Base-by-base conservation (phyloP, 345 rosid species). In the Gossypium raimondii region DNA sequence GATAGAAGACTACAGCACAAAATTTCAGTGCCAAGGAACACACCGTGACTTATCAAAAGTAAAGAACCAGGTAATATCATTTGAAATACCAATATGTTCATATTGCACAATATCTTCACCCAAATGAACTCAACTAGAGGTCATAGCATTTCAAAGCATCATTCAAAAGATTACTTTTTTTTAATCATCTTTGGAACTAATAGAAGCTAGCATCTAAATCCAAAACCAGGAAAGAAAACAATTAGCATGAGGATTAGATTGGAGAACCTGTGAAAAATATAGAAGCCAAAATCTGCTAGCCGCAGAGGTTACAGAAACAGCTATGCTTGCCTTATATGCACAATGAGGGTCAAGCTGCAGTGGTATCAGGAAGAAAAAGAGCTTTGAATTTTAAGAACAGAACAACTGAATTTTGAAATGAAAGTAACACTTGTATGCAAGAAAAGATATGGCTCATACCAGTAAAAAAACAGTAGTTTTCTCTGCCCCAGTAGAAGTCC, bases 311-410 rank as follows among this genome's bases (percentile, higher is more conserved):
- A 81, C 83, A 77, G 98, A 93, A 69, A 90, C 92, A 74, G 89
- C 73, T 57, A 88, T 22, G 67, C 85, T 85, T 70, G 87, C 82
- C 73, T 87, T 90, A 76, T 93, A 95, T 14, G 97, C 88, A 84
- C 98, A 95, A 81, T 95, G 99, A 73, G 99, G 98, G 78, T 95
- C 99, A 89, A 89, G 92, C 99, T 95, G 88, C 76, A 85, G 77
- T 16, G 79, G 73, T 57, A 81, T 56, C 62, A 4, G 50, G 67
- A 78, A 59, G 64, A 14, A 51, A 43, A 75, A 75, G 55, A 64
- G 60, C 50, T 48, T 70, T 20, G 16, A 70, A 45, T 64, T 73
- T 50, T 11, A 60, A 57, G 5, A 27, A 66, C 24, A 20, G 68
- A 62, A 75, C 29, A 51, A 53, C 61, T 17, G 12, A 75, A 45